phyloP scores from a whole-genome alignment of 352 stramenopile species.

The Halophytophthora polymorphica region DNA sequence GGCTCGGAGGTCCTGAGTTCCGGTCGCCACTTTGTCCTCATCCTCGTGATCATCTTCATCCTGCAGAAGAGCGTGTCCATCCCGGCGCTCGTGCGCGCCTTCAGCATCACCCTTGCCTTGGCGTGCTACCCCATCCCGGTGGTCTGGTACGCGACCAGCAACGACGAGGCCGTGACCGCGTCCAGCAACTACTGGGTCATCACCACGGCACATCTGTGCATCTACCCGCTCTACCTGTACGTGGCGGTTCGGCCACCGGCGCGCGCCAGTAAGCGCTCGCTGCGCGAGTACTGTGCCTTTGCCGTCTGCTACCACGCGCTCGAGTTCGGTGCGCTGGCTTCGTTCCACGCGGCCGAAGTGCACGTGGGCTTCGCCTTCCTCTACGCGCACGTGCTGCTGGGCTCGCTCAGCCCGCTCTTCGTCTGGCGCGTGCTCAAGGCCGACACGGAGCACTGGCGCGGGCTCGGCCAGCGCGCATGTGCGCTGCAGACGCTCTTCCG shows the following conservation, averaged over 20 bases:
- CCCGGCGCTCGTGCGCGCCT: constrained; percentile 32
- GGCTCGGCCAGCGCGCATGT: constrained; percentile 35
- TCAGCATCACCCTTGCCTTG: constrained; percentile 27
- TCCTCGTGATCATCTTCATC: constrained; percentile 51
- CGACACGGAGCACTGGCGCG: constrained; percentile 68
- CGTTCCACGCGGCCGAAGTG: constrained; percentile 24
- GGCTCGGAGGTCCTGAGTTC: constrained; percentile 31
- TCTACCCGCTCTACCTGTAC: constrained; percentile 40
- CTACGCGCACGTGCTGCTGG: constrained; percentile 32
- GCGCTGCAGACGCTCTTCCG: constrained; percentile 33
- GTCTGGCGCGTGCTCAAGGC: constrained; percentile 44
- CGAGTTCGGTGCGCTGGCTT: constrained; percentile 32
- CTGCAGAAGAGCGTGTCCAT: constrained; percentile 51
- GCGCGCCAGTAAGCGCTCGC: constrained; percentile 36
- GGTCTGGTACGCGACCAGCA: constrained; percentile 28
- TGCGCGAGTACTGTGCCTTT: constrained; percentile 47
- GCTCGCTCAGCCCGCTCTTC: constrained; percentile 33
- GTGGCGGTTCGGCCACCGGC: constrained; percentile 34
- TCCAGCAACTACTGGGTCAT: constrained; percentile 24
- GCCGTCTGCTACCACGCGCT: constrained; percentile 33
- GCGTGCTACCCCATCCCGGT: constrained; percentile 41
- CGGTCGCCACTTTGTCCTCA: constrained; percentile 41
- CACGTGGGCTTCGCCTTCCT: constrained; percentile 26
- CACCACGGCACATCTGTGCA: constrained; percentile 18
- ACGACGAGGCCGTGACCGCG: constrained; percentile 8